A percentile compares a stretch with the other conserved stretches of the same genome.
These are phyloP conservation scores for Chaetoceros muelleri DNA, from an alignment of 108 stramenopile species.

Conservation along the genomic window DNA sequence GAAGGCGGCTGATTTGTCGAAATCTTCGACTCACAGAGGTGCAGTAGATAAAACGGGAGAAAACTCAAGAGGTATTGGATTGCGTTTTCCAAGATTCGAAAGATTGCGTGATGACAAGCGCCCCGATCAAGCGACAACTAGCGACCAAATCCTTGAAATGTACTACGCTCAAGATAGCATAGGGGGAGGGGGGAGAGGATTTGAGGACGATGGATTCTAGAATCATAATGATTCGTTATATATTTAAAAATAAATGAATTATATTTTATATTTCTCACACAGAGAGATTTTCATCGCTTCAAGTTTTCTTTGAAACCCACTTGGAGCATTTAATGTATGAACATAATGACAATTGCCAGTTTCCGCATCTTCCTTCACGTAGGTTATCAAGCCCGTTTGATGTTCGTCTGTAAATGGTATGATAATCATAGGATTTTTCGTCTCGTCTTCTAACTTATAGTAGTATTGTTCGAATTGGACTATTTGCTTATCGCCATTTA, in stretches of 20 bases:
- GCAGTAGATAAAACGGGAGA: slow-evolving; percentile 79
- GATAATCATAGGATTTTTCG: slow-evolving; percentile 24
- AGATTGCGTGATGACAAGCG: slow-evolving; percentile 96
- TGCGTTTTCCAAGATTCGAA: slow-evolving; percentile 98
- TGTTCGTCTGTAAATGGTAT: slow-evolving; percentile 23
- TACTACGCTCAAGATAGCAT: slow-evolving; percentile 89
- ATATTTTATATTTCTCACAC: background rate
- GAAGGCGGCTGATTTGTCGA: slow-evolving; percentile 95
- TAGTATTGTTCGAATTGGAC: slow-evolving; percentile 10
- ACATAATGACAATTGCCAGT: slow-evolving; percentile 11
- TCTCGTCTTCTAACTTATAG: slow-evolving; percentile 12
- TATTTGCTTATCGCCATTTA: slow-evolving; percentile 3
- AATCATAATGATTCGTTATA: too few species aligned
- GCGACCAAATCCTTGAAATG: slow-evolving; percentile 93
- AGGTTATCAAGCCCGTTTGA: slow-evolving; percentile 28
- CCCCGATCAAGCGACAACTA: slow-evolving; percentile 89
- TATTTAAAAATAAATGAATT: too few species aligned
- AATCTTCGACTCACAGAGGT: slow-evolving; percentile 82
- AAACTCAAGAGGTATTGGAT: slow-evolving; percentile 87
- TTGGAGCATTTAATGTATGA: slow-evolving; percentile 34
- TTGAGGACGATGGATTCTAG: slow-evolving; percentile 33
- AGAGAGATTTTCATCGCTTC: slow-evolving; percentile 16
- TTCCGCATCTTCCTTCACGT: slow-evolving; percentile 15
- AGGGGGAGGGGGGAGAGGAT: slow-evolving; percentile 29
- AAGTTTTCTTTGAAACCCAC: slow-evolving; percentile 39